Evolutionary conservation across 2,329 filamentous ascomycete genomes (phyloP).

Genomic region (Monosporascus sp.): DNA sequence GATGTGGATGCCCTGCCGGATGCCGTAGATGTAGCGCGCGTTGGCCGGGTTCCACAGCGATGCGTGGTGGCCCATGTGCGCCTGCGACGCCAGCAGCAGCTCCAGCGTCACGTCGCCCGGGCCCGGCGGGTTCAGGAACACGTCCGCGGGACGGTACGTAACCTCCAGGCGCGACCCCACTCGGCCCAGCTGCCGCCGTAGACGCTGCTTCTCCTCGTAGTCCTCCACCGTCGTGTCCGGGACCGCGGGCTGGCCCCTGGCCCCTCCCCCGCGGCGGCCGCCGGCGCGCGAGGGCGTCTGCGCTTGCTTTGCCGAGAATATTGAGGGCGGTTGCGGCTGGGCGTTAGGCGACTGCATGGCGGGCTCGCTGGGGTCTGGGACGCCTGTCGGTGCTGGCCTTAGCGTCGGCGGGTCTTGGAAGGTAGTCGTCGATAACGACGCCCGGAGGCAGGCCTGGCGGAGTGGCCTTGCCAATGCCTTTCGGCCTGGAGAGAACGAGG

Average conservation of each 20-base stretch:
- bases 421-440: conserved; percentile 27
- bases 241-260: conserved; percentile 4
- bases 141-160: conserved; percentile 59
- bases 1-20: conserved; percentile 84
- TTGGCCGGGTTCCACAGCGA: conserved; percentile 94
- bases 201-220: conserved; percentile 30
- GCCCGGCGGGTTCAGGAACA: conserved; percentile 66
- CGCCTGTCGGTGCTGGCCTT: conserved; percentile 19
- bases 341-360: conserved; percentile 12
- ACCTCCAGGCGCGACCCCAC: conserved; percentile 44
- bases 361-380: conserved; percentile 16
- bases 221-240: conserved; percentile 29
- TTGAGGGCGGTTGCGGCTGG: conserved; percentile 15
- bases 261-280: not conserved
- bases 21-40: conserved; percentile 87
- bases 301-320: conserved; percentile 17
- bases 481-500: conserved; percentile 37
- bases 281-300: conserved; percentile 6
- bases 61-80: conserved; percentile 84
- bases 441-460: conserved; percentile 31
- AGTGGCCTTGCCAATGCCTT: conserved; percentile 42
- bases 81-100: conserved; percentile 80
- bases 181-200: conserved; percentile 40
- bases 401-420: not conserved
- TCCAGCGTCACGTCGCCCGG: conserved; percentile 83